Evolutionary conservation across 768 basidiomycete genomes (phyloP).

Genomic region (Boletales sp.): DNA sequence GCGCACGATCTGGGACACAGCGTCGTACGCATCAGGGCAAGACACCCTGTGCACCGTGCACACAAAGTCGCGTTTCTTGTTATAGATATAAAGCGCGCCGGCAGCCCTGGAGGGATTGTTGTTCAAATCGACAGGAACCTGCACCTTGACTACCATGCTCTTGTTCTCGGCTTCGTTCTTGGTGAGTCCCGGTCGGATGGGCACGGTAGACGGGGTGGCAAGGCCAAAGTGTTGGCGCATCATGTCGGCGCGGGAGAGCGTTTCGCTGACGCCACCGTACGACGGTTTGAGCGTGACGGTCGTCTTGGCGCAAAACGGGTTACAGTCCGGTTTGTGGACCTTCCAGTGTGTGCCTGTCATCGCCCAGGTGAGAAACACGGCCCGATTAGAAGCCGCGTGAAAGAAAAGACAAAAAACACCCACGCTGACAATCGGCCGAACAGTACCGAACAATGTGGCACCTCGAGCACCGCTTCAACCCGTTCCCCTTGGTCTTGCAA

Average conservation of each 20-base stretch:
- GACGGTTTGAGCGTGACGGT: constrained; percentile 46
- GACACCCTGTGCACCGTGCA: constrained; percentile 37
- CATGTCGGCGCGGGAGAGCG: constrained; percentile 28
- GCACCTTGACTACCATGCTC: constrained; percentile 51
- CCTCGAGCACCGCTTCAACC: constrained; percentile 40
- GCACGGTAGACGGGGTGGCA: constrained; percentile 17
- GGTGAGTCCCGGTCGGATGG: constrained; percentile 15
- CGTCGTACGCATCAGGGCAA: constrained; percentile 39
- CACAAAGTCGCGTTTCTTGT: constrained; percentile 50
- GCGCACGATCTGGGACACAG: constrained; percentile 36
- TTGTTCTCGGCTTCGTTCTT: constrained; percentile 32
- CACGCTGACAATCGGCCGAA: constrained; percentile 52
- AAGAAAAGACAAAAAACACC: constrained; percentile 11
- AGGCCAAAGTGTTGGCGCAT: constrained; percentile 29
- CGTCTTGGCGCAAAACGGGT: constrained; percentile 39
- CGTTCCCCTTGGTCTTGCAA: constrained; percentile 28
- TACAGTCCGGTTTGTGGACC: constrained; percentile 44
- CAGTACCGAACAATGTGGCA: constrained; percentile 52
- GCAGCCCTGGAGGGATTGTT: constrained; percentile 2
- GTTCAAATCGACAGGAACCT: constrained; percentile 35
- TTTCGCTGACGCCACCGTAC: constrained; percentile 25
- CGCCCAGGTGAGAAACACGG: too few species aligned
- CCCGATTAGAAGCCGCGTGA: not conserved
- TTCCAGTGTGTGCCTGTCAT: constrained; percentile 44
- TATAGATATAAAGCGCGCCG: constrained; percentile 43